These are phyloP conservation scores for Populus tremula DNA, from an alignment of 345 rosid species.

Conservation along the genomic window DNA sequence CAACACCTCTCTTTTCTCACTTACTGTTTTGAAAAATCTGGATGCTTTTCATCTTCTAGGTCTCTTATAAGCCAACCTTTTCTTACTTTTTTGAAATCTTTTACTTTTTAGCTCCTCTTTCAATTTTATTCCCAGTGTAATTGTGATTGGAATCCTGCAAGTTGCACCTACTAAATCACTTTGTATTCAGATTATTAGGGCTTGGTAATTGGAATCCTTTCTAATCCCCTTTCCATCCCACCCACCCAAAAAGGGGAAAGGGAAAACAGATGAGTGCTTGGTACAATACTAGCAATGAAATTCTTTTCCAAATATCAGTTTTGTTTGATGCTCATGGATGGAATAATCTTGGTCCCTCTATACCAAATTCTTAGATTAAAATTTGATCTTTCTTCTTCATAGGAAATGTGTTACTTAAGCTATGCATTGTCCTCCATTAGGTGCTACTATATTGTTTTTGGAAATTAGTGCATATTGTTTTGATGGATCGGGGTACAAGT, in stretches of 20 bases:
- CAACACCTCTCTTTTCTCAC: background rate
- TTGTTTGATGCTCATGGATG: too few relatives aligned
- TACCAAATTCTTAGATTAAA: too few relatives aligned
- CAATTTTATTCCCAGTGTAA: background rate
- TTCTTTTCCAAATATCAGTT: too few relatives aligned
- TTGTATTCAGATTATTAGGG: background rate
- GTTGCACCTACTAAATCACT: background rate
- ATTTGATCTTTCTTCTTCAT: too few relatives aligned
- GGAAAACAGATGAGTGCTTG: too few relatives aligned
- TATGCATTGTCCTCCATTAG: too few relatives aligned
- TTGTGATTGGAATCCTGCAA: background rate
- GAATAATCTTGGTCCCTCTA: too few relatives aligned
- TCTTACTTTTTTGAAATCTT: background rate
- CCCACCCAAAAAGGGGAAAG: too few relatives aligned
- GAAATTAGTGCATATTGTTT: background rate
- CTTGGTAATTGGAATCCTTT: too few relatives aligned
- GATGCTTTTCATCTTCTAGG: background rate
- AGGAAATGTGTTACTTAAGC: too few relatives aligned
- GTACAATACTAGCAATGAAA: too few relatives aligned
- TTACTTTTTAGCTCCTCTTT: background rate
- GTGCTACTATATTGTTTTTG: background rate
- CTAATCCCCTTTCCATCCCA: too few relatives aligned
- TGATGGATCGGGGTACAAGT: background rate
- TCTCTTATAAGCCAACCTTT: background rate
- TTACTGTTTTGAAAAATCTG: background rate